phyloP scores from a whole-genome alignment of 2,329 filamentous ascomycete species.

The Chaetomiaceae sp. region DNA sequence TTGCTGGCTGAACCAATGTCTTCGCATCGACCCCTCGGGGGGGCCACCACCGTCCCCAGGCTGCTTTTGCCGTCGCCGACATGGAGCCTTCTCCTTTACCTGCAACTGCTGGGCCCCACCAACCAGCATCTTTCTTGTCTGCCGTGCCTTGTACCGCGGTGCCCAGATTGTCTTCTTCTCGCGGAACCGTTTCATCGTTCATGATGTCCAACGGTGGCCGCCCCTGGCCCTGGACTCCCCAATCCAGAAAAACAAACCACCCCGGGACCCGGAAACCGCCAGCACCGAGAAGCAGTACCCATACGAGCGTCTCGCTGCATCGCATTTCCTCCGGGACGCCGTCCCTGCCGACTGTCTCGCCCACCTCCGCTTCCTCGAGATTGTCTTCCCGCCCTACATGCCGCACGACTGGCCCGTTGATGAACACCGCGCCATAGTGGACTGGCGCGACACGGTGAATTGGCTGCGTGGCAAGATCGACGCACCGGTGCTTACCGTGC shows the following conservation, averaged over 20 bases:
- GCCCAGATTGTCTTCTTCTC: slow-evolving; percentile 15
- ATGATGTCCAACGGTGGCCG: neutral
- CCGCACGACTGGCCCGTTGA: neutral
- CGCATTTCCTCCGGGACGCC: slow-evolving; percentile 5
- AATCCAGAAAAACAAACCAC: neutral
- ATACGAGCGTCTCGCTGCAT: slow-evolving; percentile 3
- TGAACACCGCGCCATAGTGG: neutral
- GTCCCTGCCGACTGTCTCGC: slow-evolving; percentile 3
- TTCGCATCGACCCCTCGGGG: neutral
- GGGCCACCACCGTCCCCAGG: neutral
- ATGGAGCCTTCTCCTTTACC: slow-evolving; percentile 4
- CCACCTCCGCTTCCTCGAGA: slow-evolving; percentile 12
- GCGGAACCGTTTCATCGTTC: neutral
- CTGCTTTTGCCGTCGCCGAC: slow-evolving; percentile 7
- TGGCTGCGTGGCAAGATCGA: slow-evolving; percentile 3
- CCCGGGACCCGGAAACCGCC: neutral
- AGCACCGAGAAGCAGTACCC: neutral
- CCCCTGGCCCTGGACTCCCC: neutral
- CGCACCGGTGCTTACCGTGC: slow-evolving; percentile 6
- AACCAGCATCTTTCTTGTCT: slow-evolving; percentile 2
- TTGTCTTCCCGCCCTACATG: slow-evolving; percentile 10
- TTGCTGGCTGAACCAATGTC: slow-evolving; percentile 1
- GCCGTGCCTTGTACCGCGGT: neutral
- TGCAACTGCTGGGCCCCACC: slow-evolving; percentile 6
- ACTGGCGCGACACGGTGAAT: slow-evolving; percentile 9